Percentiles rank a stretch among this genome's conserved stretches.
Evolutionary conservation across 306 rosid genomes (phyloP).

Genomic region (Glycine latifolia): DNA sequence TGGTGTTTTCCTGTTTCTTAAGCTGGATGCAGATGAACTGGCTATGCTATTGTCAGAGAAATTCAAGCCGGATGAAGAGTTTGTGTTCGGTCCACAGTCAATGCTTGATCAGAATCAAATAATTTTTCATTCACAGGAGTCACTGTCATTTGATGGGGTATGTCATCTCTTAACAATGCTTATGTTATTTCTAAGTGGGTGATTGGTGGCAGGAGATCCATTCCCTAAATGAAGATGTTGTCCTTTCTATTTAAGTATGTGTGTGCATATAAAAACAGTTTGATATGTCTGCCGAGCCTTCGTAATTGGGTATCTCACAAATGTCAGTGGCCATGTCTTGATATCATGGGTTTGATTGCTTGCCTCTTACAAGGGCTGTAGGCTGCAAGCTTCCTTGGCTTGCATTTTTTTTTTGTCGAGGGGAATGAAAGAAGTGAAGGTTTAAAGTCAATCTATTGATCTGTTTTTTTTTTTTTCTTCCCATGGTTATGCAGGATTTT

Average conservation of each 20-base stretch:
- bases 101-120: constrained; percentile 63
- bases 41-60: constrained; percentile 67
- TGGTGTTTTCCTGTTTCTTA: constrained; percentile 52
- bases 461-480: background rate
- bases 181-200: constrained; percentile 5
- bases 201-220: background rate
- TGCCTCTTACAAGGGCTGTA: background rate
- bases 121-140: constrained; percentile 47
- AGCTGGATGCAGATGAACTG: constrained; percentile 75
- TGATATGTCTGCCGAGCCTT: background rate
- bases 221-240: constrained; percentile 22
- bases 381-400: background rate
- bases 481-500: constrained; percentile 65
- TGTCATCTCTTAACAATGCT: constrained; percentile 16
- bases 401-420: background rate
- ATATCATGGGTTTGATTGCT: background rate
- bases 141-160: constrained; percentile 59
- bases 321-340: background rate
- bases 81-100: constrained; percentile 82
- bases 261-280: constrained; percentile 13
- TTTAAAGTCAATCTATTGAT: background rate
- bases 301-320: background rate
- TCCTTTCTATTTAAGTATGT: constrained; percentile 1
- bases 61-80: constrained; percentile 88
- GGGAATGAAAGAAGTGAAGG: background rate